Percentiles rank a stretch among this genome's conserved stretches.
These are phyloP conservation scores for Cystobasidium ongulense DNA, from an alignment of 768 basidiomycete genomes.

Conservation along the genomic window DNA sequence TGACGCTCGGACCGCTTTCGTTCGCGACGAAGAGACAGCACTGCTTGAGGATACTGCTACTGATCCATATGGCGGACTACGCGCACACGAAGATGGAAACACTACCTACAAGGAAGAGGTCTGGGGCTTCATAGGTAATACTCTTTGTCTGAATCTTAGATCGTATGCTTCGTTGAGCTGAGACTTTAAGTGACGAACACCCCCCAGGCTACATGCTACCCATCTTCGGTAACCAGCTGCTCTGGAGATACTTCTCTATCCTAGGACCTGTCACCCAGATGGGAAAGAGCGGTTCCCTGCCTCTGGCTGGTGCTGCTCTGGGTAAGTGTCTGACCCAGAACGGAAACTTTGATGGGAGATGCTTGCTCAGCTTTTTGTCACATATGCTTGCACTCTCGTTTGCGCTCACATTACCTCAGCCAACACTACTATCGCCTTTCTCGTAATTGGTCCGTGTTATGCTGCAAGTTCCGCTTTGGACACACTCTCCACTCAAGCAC, in stretches of 20 bases:
- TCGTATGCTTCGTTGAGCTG: no score
- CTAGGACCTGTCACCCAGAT: conserved; percentile 25
- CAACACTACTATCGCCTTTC: conserved; percentile 11
- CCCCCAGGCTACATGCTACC: not conserved
- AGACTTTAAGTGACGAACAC: not conserved
- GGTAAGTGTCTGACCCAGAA: not conserved
- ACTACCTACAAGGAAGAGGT: no score
- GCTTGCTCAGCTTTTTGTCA: not conserved
- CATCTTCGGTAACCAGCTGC: not conserved
- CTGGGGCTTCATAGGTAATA: no score
- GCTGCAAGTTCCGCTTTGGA: conserved; percentile 1
- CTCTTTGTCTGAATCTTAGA: no score
- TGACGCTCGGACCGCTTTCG: no score
- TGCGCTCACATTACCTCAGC: not conserved
- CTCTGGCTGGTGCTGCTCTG: conserved; percentile 12
- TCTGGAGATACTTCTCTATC: conserved; percentile 12
- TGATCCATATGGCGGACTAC: no score
- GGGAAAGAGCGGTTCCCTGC: conserved; percentile 1
- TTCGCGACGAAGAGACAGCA: no score
- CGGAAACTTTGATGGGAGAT: not conserved
- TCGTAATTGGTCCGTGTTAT: not conserved
- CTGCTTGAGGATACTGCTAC: no score
- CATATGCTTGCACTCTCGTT: no score
- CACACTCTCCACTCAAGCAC: conserved; percentile 16
- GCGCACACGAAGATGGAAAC: no score